Conservation (phyloP, 1,284 basidiomycete species). For the Fistulinella cinereoalba region DNA sequence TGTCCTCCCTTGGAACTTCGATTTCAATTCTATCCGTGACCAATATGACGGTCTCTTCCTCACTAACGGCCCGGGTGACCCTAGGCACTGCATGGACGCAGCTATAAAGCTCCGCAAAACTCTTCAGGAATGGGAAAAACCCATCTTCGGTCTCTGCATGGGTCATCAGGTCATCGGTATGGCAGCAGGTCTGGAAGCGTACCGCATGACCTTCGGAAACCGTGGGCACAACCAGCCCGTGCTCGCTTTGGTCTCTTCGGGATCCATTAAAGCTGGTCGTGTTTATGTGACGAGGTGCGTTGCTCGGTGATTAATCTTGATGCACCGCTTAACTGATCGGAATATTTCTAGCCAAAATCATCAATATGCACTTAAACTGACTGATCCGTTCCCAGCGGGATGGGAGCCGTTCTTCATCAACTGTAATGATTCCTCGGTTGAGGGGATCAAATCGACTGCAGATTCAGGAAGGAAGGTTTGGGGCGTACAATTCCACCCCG, state of each 20-base stretch:
- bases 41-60: slow-evolving; percentile 95
- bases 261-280: slow-evolving; percentile 90
- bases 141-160: slow-evolving; percentile 98
- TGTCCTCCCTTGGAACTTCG: slow-evolving; percentile 97
- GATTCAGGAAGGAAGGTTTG: slow-evolving; percentile 98
- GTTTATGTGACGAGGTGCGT: slow-evolving; percentile 92
- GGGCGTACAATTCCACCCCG: slow-evolving; percentile 99
- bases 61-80: slow-evolving; percentile 98
- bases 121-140: slow-evolving; percentile 72
- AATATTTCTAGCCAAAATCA: slow-evolving; percentile 99
- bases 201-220: slow-evolving; percentile 99
- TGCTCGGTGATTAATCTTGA: too few relatives aligned
- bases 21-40: slow-evolving; percentile 76
- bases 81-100: slow-evolving; percentile 79
- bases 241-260: slow-evolving; percentile 87
- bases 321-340: slow-evolving; percentile 89
- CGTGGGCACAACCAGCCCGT: slow-evolving; percentile 99
- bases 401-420: slow-evolving; percentile 97
- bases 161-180: slow-evolving; percentile 97
- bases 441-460: slow-evolving; percentile 92
- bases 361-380: slow-evolving; percentile 93
- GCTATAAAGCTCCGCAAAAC: slow-evolving; percentile 71
- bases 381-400: slow-evolving; percentile 72
- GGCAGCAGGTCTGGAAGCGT: slow-evolving; percentile 90
- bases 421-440: slow-evolving; percentile 96